Evolutionary conservation across 2,329 filamentous ascomycete species (phyloP).

Genomic region (Pseudogymnoascus sp.): DNA sequence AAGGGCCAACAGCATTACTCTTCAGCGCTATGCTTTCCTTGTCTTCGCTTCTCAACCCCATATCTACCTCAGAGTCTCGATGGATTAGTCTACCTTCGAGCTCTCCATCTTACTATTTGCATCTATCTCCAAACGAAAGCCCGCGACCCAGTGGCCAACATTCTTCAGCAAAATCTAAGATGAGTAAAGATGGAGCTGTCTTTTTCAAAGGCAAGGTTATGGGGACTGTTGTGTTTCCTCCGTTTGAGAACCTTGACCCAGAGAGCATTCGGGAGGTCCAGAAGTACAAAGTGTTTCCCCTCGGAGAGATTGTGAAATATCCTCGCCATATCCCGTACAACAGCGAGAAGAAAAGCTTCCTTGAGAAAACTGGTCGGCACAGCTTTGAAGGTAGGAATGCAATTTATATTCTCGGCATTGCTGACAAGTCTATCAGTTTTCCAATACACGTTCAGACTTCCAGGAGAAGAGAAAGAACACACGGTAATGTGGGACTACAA

Average conservation of each 20-base stretch:
- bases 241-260: constrained; percentile 59
- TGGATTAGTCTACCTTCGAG: constrained; percentile 35
- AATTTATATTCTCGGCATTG: constrained; percentile 12
- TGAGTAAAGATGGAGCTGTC: constrained; percentile 55
- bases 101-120: constrained; percentile 25
- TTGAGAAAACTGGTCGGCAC: constrained; percentile 76
- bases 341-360: constrained; percentile 85
- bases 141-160: constrained; percentile 21
- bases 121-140: constrained; percentile 22
- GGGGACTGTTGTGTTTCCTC: constrained; percentile 63
- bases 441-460: constrained; percentile 71
- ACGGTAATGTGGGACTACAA: constrained; percentile 97
- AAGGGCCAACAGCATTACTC: constrained; percentile 11
- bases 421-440: constrained; percentile 51
- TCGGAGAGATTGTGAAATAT: constrained; percentile 51
- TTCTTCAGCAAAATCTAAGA: constrained; percentile 42
- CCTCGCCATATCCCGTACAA: constrained; percentile 83
- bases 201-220: constrained; percentile 53
- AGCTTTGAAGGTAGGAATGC: constrained; percentile 68
- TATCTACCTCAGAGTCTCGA: constrained; percentile 28
- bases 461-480: constrained; percentile 57
- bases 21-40: constrained; percentile 50
- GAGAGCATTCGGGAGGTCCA: constrained; percentile 48
- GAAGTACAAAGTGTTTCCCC: constrained; percentile 57
- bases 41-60: constrained; percentile 57